Conservation (phyloP, 2,329 filamentous ascomycete genomes). For the Emergomyces africanus region DNA sequence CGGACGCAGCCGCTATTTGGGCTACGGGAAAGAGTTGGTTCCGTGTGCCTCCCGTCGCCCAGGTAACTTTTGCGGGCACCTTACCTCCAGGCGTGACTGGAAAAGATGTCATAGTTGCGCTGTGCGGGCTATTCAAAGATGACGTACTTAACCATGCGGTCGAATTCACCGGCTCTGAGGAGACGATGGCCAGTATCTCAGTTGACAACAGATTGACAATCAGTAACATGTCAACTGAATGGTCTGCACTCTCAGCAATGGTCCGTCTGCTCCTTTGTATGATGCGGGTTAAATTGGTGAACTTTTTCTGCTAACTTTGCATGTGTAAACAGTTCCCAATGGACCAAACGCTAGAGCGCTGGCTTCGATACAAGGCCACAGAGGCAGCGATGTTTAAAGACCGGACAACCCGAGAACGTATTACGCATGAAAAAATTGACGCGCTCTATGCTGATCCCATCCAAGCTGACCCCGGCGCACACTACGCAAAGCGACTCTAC, state of each 20-base stretch:
- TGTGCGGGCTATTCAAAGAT: conserved; percentile 75
- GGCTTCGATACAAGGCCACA: conserved; percentile 68
- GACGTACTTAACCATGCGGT: conserved; percentile 86
- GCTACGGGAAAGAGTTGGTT: conserved; percentile 75
- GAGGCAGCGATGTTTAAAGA: conserved; percentile 43
- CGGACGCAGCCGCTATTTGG: conserved; percentile 78
- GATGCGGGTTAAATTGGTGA: too few species aligned
- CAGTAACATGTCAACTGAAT: conserved; percentile 70
- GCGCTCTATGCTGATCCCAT: conserved; percentile 55
- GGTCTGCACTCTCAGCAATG: conserved; percentile 52
- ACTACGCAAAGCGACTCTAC: conserved; percentile 72
- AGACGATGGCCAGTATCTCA: conserved; percentile 60
- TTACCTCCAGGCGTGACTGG: conserved; percentile 72
- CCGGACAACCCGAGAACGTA: conserved; percentile 28
- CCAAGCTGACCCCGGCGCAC: conserved; percentile 59
- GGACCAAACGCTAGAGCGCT: conserved; percentile 56
- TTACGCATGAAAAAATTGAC: conserved; percentile 62
- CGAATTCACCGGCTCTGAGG: conserved; percentile 70
- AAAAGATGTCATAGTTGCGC: conserved; percentile 85
- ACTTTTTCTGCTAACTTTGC: too few species aligned
- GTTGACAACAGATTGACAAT: conserved; percentile 59
- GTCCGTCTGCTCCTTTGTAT: too few species aligned
- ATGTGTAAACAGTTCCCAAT: conserved; percentile 57
- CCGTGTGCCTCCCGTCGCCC: conserved; percentile 73
- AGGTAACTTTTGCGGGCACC: conserved; percentile 62